phyloP scores from a whole-genome alignment of 805 yeast genomes.

The Candida chauliodis region DNA sequence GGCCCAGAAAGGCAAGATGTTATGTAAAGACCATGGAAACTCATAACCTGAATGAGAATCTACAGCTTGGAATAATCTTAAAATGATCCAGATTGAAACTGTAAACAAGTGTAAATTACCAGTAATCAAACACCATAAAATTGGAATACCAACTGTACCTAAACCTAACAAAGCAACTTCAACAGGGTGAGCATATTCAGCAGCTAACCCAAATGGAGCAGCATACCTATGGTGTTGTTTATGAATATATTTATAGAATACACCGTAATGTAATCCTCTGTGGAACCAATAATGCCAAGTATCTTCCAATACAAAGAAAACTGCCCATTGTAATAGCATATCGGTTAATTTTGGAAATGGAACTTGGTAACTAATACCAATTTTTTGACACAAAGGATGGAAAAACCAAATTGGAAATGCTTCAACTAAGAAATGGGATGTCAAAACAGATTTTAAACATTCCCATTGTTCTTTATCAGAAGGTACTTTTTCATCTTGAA shows the following conservation, averaged over 20 bases:
- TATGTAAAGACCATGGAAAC: constrained; percentile 58
- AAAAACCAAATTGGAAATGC: constrained; percentile 62
- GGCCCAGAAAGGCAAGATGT: constrained; percentile 61
- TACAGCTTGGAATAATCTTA: constrained; percentile 56
- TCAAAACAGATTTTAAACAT: constrained; percentile 54
- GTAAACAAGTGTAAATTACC: constrained; percentile 51
- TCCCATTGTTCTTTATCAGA: constrained; percentile 59
- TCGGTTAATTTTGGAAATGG: constrained; percentile 49
- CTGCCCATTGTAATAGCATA: constrained; percentile 42
- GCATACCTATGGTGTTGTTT: constrained; percentile 61
- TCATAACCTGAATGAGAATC: constrained; percentile 63
- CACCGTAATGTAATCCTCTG: constrained; percentile 52
- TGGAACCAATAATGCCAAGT: constrained; percentile 63
- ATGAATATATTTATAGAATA: constrained; percentile 54
- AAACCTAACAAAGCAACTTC: constrained; percentile 56
- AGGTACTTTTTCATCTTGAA: constrained; percentile 52
- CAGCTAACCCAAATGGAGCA: constrained; percentile 60
- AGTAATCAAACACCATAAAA: constrained; percentile 48
- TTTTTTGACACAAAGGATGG: constrained; percentile 50
- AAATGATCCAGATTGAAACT: constrained; percentile 47
- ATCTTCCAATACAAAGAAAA: constrained; percentile 54
- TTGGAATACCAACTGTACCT: constrained; percentile 61
- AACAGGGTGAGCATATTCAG: constrained; percentile 59
- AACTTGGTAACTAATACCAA: constrained; percentile 48
- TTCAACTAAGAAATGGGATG: constrained; percentile 55